Base-by-base conservation (phyloP, 2,329 filamentous ascomycete species). In the Rhynchosporium graminicola region DNA sequence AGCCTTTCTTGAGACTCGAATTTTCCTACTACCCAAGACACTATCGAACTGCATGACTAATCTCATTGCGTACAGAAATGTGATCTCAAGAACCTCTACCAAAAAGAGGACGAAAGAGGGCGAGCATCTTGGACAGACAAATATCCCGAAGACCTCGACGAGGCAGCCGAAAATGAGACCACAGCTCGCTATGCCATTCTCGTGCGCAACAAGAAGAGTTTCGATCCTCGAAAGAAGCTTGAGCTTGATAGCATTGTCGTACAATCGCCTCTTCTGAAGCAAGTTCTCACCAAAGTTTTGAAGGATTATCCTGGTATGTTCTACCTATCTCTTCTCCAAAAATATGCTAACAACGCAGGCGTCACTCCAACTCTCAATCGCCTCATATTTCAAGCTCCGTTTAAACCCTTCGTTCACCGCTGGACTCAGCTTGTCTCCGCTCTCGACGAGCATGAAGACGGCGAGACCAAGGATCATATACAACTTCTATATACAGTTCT, bases 321-420 rank as follows among this genome's bases (percentile, higher is more conserved):
- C 8, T 38, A n/a, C 33, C 10, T n/a, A 33, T 38, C 8, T 40
- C 38, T 33, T 4, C 9, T 31, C 10, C 4, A n/a, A n/a, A 10
- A 6, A 42, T 28, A 54, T 42, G 12, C 36, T 51, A 45, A 43
- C 26, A 12, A 83, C 84, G 0, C 50, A 66, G 85, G 86, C 0
- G 77, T 90, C 36, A 83, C 83, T 2, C 81, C 83, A 40, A 79
- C 78, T 10, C 76, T 90, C 31, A 79, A 84, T n/a, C 80, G 84
- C 1, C 77, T 90, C 1, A 82, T 84, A 60, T 88, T 90, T 64
- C 72, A 76, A 7, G 81, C 80, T 0, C 85, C 84, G 0, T 90
- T 89, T 64, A 77, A 83, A 67, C 83, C 84, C 0, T 83, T 91
- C 55, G 83, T 89, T 46, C 86, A 91, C 73, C 81, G 87, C 38